These are phyloP conservation scores for Myriangium duriaei DNA, from an alignment of 2,329 filamentous ascomycete species.

Conservation along the genomic window DNA sequence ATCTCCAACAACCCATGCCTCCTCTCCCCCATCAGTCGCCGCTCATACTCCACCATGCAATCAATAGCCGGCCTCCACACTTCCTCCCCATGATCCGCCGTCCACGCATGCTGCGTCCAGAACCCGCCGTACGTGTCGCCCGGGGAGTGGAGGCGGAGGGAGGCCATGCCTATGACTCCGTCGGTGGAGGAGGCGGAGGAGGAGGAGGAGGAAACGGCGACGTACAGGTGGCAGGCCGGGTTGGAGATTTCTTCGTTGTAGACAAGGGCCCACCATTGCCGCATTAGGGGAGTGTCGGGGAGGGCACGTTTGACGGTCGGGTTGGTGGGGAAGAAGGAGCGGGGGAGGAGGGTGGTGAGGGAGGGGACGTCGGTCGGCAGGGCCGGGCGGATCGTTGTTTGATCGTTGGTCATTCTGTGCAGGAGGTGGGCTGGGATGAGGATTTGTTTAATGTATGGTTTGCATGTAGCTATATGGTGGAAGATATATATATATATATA, in stretches of 20 bases:
- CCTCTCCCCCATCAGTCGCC: background rate
- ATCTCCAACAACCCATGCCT: background rate
- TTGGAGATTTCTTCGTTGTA: slow-evolving; percentile 14
- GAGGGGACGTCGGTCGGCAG: background rate
- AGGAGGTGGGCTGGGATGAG: too few relatives aligned
- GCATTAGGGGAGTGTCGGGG: slow-evolving; percentile 15
- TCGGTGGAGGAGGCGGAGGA: background rate
- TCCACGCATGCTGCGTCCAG: background rate
- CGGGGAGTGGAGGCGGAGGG: background rate
- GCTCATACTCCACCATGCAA: background rate
- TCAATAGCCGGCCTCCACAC: background rate
- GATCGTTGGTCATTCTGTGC: too few relatives aligned
- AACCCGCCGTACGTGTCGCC: background rate
- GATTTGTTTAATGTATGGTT: too few relatives aligned
- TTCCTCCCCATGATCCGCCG: background rate
- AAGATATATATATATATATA: too few relatives aligned
- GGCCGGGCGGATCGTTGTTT: background rate
- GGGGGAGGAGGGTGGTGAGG: slow-evolving; percentile 17
- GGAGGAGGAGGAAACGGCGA: too few relatives aligned
- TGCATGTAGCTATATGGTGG: too few relatives aligned
- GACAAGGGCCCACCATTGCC: slow-evolving; percentile 15
- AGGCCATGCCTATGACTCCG: background rate
- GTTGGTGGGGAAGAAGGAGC: slow-evolving; percentile 18
- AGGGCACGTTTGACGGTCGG: slow-evolving; percentile 14
- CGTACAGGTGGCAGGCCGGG: slow-evolving; percentile 10